Evolutionary conservation across 2,329 filamentous ascomycete species (phyloP), one percentile per base, ranked within the genome.

Genomic region (Beauveria pseudobassiana): DNA sequence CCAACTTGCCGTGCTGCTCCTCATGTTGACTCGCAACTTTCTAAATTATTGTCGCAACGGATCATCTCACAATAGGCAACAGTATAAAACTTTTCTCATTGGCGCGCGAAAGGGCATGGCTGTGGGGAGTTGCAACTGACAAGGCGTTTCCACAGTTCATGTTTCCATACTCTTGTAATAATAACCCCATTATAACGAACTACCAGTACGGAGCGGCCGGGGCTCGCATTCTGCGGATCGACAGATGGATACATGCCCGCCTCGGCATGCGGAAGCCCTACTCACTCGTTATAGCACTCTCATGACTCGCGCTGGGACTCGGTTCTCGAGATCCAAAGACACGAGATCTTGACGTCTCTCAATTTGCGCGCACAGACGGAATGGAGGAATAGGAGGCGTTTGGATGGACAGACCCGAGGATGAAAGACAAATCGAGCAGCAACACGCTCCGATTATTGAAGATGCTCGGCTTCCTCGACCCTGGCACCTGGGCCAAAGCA

Each of bases 21-120:
- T 16, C 34, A 38, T 38, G 6, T 38, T 38, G 34, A 38, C 34
- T 16, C 5, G 34, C 34, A 16, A 38, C 5, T 16, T 14, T 38
- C 5, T 38, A 16, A 14, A 38, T n/a, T 1, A 16, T 20, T n/a
- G 20, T 54, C 26, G 51, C 51, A 54, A 46, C 24, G 14, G 46
- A 43, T 40, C 46, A 52, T 7, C 12, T 28, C 14, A 6, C 38
- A 52, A 20, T 40, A 60, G 57, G 57, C 57, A 60, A 16, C 57
- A 50, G 42, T 34, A 52, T 60, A 60, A 60, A 53, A 14, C 24
- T 28, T 22, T 52, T 45, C 49, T 38, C 2, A 60, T 60, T 60
- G 57, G 57, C 48, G 49, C n/a, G 26, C n/a, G 7, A 34, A 18
- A 52, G 38, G 57, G 38, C 22, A n/a, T 3, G 8, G 14, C n/a